Percentiles rank a stretch among this genome's conserved stretches.
phyloP scores from a whole-genome alignment of 202 grass and related monocot species.

The Saccharum hybrid region DNA sequence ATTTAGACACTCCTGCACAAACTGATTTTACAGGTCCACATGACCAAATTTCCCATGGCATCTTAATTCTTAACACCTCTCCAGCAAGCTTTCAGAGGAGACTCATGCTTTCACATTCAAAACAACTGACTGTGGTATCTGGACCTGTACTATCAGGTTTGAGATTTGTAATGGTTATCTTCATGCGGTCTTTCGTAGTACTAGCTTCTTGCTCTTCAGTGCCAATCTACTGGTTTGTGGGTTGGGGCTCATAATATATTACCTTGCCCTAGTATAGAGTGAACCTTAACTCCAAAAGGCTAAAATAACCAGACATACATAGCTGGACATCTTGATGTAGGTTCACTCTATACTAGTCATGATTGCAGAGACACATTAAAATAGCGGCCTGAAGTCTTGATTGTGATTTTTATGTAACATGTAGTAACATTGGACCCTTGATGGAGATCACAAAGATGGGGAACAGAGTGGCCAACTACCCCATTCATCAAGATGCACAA shows the following conservation, averaged over 20 bases:
- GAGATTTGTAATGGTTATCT: background rate
- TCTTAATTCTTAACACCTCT: background rate
- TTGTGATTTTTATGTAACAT: conserved; percentile 42
- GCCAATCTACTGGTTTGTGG: background rate
- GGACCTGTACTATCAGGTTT: background rate
- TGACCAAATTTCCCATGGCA: conserved; percentile 5
- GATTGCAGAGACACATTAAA: conserved; percentile 9
- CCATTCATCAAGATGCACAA: conserved; percentile 79
- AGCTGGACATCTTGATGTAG: conserved; percentile 17
- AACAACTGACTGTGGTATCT: background rate
- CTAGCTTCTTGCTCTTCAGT: background rate
- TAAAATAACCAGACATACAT: background rate
- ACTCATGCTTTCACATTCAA: background rate
- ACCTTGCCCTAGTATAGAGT: background rate
- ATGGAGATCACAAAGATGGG: conserved; percentile 78
- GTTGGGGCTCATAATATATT: background rate
- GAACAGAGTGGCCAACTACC: conserved; percentile 62
- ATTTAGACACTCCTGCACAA: background rate
- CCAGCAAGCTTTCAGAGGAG: background rate
- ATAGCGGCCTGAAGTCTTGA: background rate
- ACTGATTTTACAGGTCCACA: background rate
- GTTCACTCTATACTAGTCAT: conserved; percentile 17
- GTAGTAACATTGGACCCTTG: conserved; percentile 71
- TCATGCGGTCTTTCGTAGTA: background rate
- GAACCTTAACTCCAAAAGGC: background rate